These are phyloP conservation scores for Stenocarpella maydis DNA, from an alignment of 2,329 filamentous ascomycete species.

Conservation along the genomic window DNA sequence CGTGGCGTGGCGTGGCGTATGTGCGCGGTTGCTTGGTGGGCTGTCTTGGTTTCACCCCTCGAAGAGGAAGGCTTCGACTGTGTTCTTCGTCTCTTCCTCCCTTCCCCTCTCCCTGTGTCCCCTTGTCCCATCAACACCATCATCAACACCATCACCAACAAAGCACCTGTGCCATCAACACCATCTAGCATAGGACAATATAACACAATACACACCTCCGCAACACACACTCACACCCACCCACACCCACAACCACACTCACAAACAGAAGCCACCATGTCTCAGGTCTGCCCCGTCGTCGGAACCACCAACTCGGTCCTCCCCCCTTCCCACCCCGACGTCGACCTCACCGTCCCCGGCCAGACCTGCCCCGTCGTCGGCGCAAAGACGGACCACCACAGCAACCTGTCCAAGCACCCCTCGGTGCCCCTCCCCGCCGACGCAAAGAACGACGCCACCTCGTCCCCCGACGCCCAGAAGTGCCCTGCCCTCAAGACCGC, in stretches of 20 bases:
- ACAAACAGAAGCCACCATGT: slow-evolving; percentile 31
- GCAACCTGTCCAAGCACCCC: slow-evolving; percentile 51
- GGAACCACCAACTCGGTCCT: slow-evolving; percentile 52
- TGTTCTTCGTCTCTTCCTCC: neutral
- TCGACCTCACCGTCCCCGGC: slow-evolving; percentile 51
- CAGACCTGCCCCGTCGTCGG: slow-evolving; percentile 52
- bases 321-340: slow-evolving; percentile 49
- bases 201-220: slow-evolving; percentile 26
- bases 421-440: slow-evolving; percentile 42
- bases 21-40: neutral
- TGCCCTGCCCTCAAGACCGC: slow-evolving; percentile 49
- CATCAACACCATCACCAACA: neutral
- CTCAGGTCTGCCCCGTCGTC: slow-evolving; percentile 50
- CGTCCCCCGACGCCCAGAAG: slow-evolving; percentile 46
- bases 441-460: slow-evolving; percentile 35
- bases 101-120: neutral
- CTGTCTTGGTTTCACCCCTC: slow-evolving; percentile 16
- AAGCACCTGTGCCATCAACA: neutral
- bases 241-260: slow-evolving; percentile 37
- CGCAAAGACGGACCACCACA: slow-evolving; percentile 52
- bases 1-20: no score
- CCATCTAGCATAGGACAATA: neutral
- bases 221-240: slow-evolving; percentile 33
- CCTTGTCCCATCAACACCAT: slow-evolving; percentile 1
- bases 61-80: neutral